Conservation (phyloP, 768 basidiomycete species). For the Pisolithus sp. region DNA sequence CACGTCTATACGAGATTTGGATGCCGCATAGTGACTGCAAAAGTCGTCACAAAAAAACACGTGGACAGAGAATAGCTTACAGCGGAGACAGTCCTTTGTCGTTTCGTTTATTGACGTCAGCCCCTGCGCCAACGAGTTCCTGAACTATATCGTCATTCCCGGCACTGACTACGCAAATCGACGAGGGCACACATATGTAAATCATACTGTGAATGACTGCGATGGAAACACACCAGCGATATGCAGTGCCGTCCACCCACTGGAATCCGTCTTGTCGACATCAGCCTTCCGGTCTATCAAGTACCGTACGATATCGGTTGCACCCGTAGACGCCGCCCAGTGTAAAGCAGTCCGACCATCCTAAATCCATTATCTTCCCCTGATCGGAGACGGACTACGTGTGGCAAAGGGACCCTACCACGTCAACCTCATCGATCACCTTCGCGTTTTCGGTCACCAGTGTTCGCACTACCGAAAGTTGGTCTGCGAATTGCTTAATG, state of each 20-base stretch:
- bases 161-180: slow-evolving; percentile 55
- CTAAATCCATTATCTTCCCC: slow-evolving; percentile 28
- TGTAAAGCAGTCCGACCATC: slow-evolving; percentile 80
- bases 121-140: slow-evolving; percentile 77
- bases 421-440: slow-evolving; percentile 56
- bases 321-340: slow-evolving; percentile 76
- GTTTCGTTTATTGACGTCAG: slow-evolving; percentile 73
- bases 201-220: background rate
- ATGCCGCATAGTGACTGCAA: slow-evolving; percentile 84
- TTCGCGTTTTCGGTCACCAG: slow-evolving; percentile 58
- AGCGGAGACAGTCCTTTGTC: slow-evolving; percentile 79
- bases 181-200: background rate
- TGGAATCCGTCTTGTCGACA: slow-evolving; percentile 54
- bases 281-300: slow-evolving; percentile 68
- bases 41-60: background rate
- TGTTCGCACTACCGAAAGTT: slow-evolving; percentile 61
- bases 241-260: slow-evolving; percentile 76
- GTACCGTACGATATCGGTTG: slow-evolving; percentile 58
- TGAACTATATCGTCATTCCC: slow-evolving; percentile 70
- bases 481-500: slow-evolving; percentile 38
- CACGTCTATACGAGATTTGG: slow-evolving; percentile 83
- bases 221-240: slow-evolving; percentile 51
- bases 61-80: slow-evolving; percentile 39
- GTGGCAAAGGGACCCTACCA: slow-evolving; percentile 32
- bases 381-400: accelerated